Evolutionary conservation across 768 basidiomycete species (phyloP).

Genomic region (Suillus decipiens): DNA sequence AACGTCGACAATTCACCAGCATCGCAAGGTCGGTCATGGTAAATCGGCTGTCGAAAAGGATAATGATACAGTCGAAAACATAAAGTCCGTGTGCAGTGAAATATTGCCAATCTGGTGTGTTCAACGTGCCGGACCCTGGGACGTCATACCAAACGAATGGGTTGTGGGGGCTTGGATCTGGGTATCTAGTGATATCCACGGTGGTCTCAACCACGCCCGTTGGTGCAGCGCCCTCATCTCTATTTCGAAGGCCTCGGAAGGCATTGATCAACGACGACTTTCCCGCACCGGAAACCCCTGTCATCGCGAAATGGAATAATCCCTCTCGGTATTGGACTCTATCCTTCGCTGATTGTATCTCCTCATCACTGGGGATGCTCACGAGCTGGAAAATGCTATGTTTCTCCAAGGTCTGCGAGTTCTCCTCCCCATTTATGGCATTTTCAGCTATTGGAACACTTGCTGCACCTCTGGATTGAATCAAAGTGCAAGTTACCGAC

Average conservation of each 20-base stretch:
- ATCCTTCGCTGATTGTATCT: slow-evolving; percentile 12
- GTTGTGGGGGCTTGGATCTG: slow-evolving; percentile 22
- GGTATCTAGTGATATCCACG: slow-evolving; percentile 20
- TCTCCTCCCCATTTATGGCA: background rate
- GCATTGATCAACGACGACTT: slow-evolving; percentile 35
- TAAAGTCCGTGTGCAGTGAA: slow-evolving; percentile 31
- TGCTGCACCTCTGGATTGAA: background rate
- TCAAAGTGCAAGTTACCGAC: background rate
- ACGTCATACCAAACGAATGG: slow-evolving; percentile 33
- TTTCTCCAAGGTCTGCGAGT: slow-evolving; percentile 2
- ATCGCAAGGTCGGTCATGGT: slow-evolving; percentile 20
- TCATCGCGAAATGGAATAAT: slow-evolving; percentile 30
- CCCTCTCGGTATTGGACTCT: slow-evolving; percentile 19
- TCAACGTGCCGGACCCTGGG: slow-evolving; percentile 31
- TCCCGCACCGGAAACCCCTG: slow-evolving; percentile 30
- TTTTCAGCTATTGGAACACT: background rate
- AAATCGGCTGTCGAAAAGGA: slow-evolving; percentile 23
- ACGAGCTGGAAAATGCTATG: slow-evolving; percentile 16
- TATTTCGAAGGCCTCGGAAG: slow-evolving; percentile 29
- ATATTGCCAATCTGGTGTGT: slow-evolving; percentile 28
- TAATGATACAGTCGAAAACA: slow-evolving; percentile 21
- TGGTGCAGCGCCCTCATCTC: slow-evolving; percentile 22
- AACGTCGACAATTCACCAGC: slow-evolving; percentile 17
- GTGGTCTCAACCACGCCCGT: slow-evolving; percentile 31
- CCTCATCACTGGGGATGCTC: slow-evolving; percentile 19